Evolutionary conservation across 2,329 filamentous ascomycete species (phyloP).

Genomic region (Plenodomus tracheiphilus): DNA sequence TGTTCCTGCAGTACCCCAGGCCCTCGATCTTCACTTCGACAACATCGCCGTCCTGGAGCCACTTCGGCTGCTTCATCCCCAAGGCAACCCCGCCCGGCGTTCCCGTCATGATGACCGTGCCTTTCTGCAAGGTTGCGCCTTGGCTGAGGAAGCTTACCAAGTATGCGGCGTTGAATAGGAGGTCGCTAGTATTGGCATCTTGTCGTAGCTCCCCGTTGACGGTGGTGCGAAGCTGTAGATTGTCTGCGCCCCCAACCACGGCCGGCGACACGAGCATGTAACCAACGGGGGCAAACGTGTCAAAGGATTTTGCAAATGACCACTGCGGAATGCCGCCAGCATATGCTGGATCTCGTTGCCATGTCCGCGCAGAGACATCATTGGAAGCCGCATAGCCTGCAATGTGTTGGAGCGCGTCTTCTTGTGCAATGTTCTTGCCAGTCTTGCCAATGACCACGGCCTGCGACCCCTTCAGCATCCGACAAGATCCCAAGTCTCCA

Average conservation of each 20-base stretch:
- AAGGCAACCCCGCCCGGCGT: slow-evolving; percentile 20
- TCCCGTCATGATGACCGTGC: slow-evolving; percentile 52
- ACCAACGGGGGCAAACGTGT: slow-evolving; percentile 56
- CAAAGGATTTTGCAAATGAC: slow-evolving; percentile 58
- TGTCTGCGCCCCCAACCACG: too few relatives aligned
- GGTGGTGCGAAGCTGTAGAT: too few relatives aligned
- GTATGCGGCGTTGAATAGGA: slow-evolving; percentile 51
- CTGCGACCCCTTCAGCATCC: too few relatives aligned
- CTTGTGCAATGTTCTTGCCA: slow-evolving; percentile 50
- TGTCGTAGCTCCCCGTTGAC: too few relatives aligned
- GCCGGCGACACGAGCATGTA: too few relatives aligned
- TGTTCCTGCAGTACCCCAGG: too few relatives aligned
- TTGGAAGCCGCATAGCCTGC: slow-evolving; percentile 57
- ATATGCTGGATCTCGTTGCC: slow-evolving; percentile 11
- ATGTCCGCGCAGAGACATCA: slow-evolving; percentile 56
- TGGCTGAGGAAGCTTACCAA: slow-evolving; percentile 50
- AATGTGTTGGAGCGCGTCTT: slow-evolving; percentile 52
- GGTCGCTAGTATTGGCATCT: slow-evolving; percentile 43
- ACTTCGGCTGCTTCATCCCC: too few relatives aligned
- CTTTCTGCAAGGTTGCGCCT: slow-evolving; percentile 45
- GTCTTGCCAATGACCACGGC: slow-evolving; percentile 53
- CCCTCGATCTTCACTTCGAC: too few relatives aligned
- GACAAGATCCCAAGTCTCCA: too few relatives aligned
- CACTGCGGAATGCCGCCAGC: slow-evolving; percentile 44
- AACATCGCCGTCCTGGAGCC: too few relatives aligned